Conservation (phyloP, 2,329 filamentous ascomycete species). For the Aspergillus sp. region DNA sequence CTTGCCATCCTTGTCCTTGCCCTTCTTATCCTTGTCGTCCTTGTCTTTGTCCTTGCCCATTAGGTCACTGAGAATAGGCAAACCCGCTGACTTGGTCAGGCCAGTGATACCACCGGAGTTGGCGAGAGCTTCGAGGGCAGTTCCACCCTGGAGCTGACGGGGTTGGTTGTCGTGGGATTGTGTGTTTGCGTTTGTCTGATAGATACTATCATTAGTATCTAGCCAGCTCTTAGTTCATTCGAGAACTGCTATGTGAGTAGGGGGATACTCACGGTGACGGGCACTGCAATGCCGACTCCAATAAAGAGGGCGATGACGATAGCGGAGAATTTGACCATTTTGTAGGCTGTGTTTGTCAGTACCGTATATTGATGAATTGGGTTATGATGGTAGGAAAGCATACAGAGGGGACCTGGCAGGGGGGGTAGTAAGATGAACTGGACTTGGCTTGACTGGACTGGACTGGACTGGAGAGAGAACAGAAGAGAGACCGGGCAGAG, state of each 20-base stretch:
- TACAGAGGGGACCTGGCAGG: neutral
- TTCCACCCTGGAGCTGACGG: neutral
- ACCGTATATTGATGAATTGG: neutral
- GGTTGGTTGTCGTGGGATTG: neutral
- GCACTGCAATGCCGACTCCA: neutral
- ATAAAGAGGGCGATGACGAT: neutral
- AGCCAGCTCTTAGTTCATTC: neutral
- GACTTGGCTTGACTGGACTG: too few species aligned
- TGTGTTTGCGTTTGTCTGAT: neutral
- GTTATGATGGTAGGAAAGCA: neutral
- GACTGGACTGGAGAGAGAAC: too few species aligned
- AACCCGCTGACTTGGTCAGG: too few species aligned
- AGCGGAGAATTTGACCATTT: neutral
- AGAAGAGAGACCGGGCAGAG: too few species aligned
- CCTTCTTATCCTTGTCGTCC: too few species aligned
- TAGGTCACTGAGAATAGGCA: too few species aligned
- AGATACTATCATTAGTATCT: neutral
- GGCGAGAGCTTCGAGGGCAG: neutral
- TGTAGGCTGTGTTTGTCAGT: neutral
- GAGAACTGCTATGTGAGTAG: neutral
- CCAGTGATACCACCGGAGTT: neutral
- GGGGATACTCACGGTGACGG: neutral
- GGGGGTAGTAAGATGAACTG: neutral
- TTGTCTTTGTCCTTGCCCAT: too few species aligned
- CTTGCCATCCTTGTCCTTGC: too few species aligned